Conservation (phyloP, 2,329 filamentous ascomycete species). For the Stagonosporopsis vannaccii region DNA sequence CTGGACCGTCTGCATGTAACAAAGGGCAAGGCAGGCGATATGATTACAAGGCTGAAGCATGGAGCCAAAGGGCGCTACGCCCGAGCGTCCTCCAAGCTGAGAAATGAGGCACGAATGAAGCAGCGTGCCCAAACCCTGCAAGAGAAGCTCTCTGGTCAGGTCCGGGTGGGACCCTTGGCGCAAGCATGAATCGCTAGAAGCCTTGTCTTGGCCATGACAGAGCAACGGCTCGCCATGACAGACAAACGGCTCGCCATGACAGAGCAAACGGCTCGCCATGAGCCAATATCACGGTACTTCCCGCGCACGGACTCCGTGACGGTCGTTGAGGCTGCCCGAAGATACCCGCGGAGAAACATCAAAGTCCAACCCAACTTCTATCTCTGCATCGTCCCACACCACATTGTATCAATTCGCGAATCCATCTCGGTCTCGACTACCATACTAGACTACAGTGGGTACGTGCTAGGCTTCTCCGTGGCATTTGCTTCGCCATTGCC, state of each 20-base stretch:
- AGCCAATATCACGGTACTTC: not conserved
- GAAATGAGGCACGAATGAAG: conserved; percentile 31
- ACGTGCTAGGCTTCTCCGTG: conserved; percentile 1
- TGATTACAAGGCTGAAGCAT: conserved; percentile 91
- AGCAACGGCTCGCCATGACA: too few relatives aligned
- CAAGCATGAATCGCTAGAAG: not conserved
- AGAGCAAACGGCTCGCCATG: too few relatives aligned
- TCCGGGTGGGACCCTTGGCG: conserved; percentile 57
- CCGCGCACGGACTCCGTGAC: not conserved
- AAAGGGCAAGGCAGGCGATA: conserved; percentile 83
- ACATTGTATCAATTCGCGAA: not conserved
- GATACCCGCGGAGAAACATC: conserved; percentile 28
- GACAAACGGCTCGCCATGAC: too few relatives aligned
- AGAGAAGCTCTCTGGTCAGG: conserved; percentile 52
- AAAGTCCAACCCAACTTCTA: conserved; percentile 3
- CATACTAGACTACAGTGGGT: too few relatives aligned
- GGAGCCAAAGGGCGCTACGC: conserved; percentile 70
- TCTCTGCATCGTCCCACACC: conserved; percentile 1
- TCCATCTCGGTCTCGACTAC: not conserved
- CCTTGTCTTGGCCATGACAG: too few relatives aligned
- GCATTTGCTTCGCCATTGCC: not conserved
- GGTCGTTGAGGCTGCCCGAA: conserved; percentile 2
- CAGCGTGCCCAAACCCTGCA: conserved; percentile 59
- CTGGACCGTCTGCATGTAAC: conserved; percentile 67
- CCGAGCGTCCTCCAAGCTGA: conserved; percentile 47